A percentile compares a stretch with the other conserved stretches of the same genome.
Conservation (phyloP, 129 eudicot species). For the Tanacetum coccineum region DNA sequence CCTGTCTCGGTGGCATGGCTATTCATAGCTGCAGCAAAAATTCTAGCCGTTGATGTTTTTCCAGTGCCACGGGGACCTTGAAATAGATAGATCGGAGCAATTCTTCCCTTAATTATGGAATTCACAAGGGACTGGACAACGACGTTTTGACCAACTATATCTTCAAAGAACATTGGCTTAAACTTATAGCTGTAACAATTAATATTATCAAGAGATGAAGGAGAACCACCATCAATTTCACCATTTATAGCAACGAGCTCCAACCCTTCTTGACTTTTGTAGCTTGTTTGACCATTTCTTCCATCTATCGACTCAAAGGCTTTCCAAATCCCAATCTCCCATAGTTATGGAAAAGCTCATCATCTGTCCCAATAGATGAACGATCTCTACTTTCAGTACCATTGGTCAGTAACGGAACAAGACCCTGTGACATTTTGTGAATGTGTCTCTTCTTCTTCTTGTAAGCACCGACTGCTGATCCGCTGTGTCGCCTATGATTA, state of each 20-base stretch:
- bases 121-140: slow-evolving; percentile 71
- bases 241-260: slow-evolving; percentile 58
- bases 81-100: slow-evolving; percentile 80
- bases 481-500: slow-evolving; percentile 46
- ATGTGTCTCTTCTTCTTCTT: slow-evolving; percentile 54
- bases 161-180: slow-evolving; percentile 85
- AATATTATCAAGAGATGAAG: slow-evolving; percentile 50
- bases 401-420: slow-evolving; percentile 64
- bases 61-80: slow-evolving; percentile 97
- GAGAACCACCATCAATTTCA: slow-evolving; percentile 55
- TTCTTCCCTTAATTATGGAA: slow-evolving; percentile 55
- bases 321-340: slow-evolving; percentile 91
- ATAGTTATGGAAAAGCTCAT: slow-evolving; percentile 72
- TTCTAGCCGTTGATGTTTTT: slow-evolving; percentile 69
- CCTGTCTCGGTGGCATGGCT: slow-evolving; percentile 69
- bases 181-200: slow-evolving; percentile 77
- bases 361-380: slow-evolving; percentile 74
- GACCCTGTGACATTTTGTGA: slow-evolving; percentile 45
- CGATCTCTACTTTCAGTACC: slow-evolving; percentile 56
- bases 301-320: slow-evolving; percentile 93
- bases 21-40: slow-evolving; percentile 74
- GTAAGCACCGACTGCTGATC: slow-evolving; percentile 39
- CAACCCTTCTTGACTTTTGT: slow-evolving; percentile 78
- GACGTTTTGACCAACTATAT: slow-evolving; percentile 72
- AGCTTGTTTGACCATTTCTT: slow-evolving; percentile 85